These are phyloP conservation scores for Aureobasidium sp. DNA, from an alignment of 2,329 filamentous ascomycete genomes.

Conservation along the genomic window DNA sequence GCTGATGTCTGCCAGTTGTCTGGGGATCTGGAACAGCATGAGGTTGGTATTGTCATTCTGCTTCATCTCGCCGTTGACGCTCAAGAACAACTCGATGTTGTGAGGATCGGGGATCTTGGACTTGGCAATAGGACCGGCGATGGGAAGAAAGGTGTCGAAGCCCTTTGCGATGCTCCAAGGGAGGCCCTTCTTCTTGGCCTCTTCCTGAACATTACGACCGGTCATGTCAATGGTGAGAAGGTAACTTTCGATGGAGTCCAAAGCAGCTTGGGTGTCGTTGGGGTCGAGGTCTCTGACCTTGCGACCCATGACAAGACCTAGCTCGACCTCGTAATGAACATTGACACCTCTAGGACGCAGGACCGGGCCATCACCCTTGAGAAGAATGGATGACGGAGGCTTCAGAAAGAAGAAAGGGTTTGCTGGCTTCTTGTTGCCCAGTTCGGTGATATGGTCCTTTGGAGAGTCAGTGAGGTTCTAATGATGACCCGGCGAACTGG, in stretches of 20 bases:
- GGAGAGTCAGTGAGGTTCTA: neutral
- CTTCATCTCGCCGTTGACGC: slow-evolving; percentile 68
- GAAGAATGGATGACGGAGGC: slow-evolving; percentile 77
- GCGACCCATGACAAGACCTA: slow-evolving; percentile 84
- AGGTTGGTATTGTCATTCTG: slow-evolving; percentile 87
- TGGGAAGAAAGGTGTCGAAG: slow-evolving; percentile 93
- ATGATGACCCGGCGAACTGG: neutral
- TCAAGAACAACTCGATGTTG: slow-evolving; percentile 76
- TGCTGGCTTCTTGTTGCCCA: slow-evolving; percentile 60
- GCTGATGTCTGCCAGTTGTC: slow-evolving; percentile 83
- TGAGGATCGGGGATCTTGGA: slow-evolving; percentile 77
- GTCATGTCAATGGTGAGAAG: slow-evolving; percentile 95
- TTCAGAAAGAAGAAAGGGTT: slow-evolving; percentile 99
- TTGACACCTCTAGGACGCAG: slow-evolving; percentile 75
- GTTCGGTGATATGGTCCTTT: slow-evolving; percentile 78
- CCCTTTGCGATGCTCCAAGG: slow-evolving; percentile 97
- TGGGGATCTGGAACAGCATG: slow-evolving; percentile 88
- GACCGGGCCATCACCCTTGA: slow-evolving; percentile 70
- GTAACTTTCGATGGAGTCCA: slow-evolving; percentile 82
- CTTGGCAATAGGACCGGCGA: slow-evolving; percentile 76
- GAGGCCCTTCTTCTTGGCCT: slow-evolving; percentile 93
- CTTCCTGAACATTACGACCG: slow-evolving; percentile 87
- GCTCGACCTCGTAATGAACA: slow-evolving; percentile 91
- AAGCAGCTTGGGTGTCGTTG: slow-evolving; percentile 65
- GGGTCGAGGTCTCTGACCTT: slow-evolving; percentile 66